These are phyloP conservation scores for Hibiscus syriacus DNA, from an alignment of 345 rosid species.

Conservation along the genomic window DNA sequence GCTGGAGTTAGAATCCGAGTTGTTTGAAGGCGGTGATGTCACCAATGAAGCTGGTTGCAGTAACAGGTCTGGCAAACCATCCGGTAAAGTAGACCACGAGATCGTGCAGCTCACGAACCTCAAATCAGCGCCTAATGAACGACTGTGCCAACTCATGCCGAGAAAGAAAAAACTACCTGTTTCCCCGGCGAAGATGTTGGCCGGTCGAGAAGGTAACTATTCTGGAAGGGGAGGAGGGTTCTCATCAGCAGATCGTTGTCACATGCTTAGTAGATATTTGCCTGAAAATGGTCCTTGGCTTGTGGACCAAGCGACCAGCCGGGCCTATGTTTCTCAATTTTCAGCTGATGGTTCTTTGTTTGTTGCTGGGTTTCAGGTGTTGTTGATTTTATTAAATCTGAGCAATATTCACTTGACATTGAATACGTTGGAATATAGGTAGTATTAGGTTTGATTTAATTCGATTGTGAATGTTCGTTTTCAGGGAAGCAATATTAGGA, in stretches of 20 bases:
- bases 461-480: conserved; percentile 1
- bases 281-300: conserved; percentile 82
- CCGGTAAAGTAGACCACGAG: conserved; percentile 49
- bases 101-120: conserved; percentile 58
- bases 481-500: conserved; percentile 81
- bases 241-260: conserved; percentile 76
- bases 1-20: conserved; percentile 59
- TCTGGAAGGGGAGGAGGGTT: conserved; percentile 86
- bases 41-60: conserved; percentile 33
- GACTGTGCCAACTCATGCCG: conserved; percentile 39
- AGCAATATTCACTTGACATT: neutral
- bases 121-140: conserved; percentile 50
- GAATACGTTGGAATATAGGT: conserved; percentile 4
- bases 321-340: conserved; percentile 90
- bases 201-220: conserved; percentile 68
- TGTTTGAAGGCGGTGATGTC: conserved; percentile 27
- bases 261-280: conserved; percentile 69
- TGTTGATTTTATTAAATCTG: neutral
- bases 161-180: conserved; percentile 49
- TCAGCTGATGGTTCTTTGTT: conserved; percentile 88
- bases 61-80: conserved; percentile 21
- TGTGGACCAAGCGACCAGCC: conserved; percentile 60
- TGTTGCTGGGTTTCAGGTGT: conserved; percentile 88
- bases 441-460: neutral
- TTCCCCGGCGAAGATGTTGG: conserved; percentile 74